Evolutionary conservation across 345 rosid species (phyloP).

Genomic region (Erucastrum elatum): DNA sequence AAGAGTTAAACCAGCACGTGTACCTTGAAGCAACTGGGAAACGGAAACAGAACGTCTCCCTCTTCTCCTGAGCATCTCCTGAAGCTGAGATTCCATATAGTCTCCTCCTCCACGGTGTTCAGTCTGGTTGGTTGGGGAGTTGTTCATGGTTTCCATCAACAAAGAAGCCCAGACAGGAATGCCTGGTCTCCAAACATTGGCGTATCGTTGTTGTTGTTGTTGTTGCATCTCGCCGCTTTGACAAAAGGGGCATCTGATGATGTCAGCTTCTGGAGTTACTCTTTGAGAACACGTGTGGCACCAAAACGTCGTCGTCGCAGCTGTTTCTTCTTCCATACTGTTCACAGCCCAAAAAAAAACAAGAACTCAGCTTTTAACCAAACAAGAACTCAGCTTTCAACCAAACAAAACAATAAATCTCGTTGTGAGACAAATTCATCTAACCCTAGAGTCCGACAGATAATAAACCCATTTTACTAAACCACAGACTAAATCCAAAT

Average conservation of each 20-base stretch:
- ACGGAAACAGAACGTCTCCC: slow-evolving; percentile 66
- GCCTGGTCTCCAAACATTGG: slow-evolving; percentile 19
- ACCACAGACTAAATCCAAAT: no score
- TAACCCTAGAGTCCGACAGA: neutral
- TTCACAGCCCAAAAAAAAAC: neutral
- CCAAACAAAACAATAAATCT: neutral
- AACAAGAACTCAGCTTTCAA: neutral
- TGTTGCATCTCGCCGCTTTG: slow-evolving; percentile 48
- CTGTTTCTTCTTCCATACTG: slow-evolving; percentile 37
- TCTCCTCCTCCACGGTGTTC: slow-evolving; percentile 30
- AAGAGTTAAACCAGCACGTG: slow-evolving; percentile 60
- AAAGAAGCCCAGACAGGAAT: slow-evolving; percentile 75
- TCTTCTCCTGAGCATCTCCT: slow-evolving; percentile 58
- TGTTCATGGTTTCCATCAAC: slow-evolving; percentile 71
- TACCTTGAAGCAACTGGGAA: slow-evolving; percentile 67
- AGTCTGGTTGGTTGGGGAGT: slow-evolving; percentile 49
- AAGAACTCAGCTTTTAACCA: no score
- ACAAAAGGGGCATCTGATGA: slow-evolving; percentile 60
- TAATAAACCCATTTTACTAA: neutral
- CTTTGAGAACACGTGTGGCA: slow-evolving; percentile 50
- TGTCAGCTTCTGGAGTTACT: slow-evolving; percentile 57
- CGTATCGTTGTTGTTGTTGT: slow-evolving; percentile 33
- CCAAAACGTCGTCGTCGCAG: slow-evolving; percentile 32
- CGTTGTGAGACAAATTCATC: neutral
- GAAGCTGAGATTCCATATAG: slow-evolving; percentile 59